phyloP scores from a whole-genome alignment of 164 flowering plant species.

The Warburgia ugandensis region DNA sequence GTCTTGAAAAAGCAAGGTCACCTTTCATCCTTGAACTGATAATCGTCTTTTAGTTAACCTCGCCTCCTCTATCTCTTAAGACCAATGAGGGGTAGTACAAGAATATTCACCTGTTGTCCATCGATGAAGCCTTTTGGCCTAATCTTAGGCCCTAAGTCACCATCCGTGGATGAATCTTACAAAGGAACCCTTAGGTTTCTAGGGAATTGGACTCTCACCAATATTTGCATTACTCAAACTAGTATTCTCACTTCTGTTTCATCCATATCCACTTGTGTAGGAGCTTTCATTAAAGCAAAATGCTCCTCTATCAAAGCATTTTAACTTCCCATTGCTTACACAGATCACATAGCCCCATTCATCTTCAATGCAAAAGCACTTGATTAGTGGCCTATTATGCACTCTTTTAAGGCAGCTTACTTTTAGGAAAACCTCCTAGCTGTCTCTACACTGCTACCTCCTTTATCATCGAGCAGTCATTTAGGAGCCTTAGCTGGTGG shows the following conservation, averaged over 20 bases:
- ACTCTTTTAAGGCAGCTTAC: no score
- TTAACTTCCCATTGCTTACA: background rate
- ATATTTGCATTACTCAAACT: no score
- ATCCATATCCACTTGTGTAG: background rate
- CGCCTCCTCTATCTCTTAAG: background rate
- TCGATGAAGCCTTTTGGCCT: background rate
- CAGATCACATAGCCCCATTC: background rate
- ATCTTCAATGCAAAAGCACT: background rate
- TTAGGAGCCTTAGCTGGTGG: no score
- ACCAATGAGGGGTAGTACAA: background rate
- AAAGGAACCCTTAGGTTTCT: conserved; percentile 3
- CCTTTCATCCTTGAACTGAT: no score
- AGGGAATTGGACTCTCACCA: background rate
- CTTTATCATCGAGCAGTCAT: no score
- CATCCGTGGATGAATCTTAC: background rate
- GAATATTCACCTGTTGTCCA: no score
- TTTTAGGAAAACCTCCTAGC: no score
- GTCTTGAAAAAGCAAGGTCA: no score
- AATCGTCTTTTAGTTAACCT: background rate
- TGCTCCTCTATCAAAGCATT: background rate
- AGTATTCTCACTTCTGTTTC: background rate
- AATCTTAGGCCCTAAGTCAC: background rate
- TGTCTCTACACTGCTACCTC: no score
- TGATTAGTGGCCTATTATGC: no score
- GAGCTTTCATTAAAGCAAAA: background rate